These are phyloP conservation scores for Daldinia concentrica DNA, from an alignment of 495 filamentous ascomycete species.

Conservation along the genomic window DNA sequence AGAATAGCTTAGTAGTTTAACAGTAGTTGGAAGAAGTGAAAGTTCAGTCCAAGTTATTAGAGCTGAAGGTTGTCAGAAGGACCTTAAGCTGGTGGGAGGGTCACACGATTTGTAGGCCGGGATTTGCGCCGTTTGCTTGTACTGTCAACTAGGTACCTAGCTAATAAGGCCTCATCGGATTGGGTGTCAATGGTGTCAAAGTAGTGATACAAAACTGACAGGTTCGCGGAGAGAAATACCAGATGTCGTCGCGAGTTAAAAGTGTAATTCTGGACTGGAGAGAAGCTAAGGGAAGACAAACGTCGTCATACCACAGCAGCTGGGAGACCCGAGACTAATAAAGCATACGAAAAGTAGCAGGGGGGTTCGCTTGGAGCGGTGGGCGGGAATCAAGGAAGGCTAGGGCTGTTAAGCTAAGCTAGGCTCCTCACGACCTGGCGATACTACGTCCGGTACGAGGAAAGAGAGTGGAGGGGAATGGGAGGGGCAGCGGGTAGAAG, in stretches of 20 bases:
- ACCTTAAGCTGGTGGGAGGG: constrained; percentile 30
- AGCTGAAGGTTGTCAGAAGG: constrained; percentile 39
- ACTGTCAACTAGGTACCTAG: constrained; percentile 22
- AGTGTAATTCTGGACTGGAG: constrained; percentile 23
- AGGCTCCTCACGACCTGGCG: constrained; percentile 34
- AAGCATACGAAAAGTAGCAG: constrained; percentile 8
- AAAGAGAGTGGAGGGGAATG: constrained; percentile 16
- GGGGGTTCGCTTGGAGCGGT: constrained; percentile 41
- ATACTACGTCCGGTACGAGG: constrained; percentile 34
- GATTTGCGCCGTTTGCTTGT: constrained; percentile 30
- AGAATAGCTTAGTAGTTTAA: constrained; percentile 18
- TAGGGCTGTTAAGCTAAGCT: constrained; percentile 38
- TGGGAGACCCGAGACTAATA: constrained; percentile 1
- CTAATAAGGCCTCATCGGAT: constrained; percentile 28
- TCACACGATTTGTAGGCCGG: constrained; percentile 52
- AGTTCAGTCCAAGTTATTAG: constrained; percentile 11
- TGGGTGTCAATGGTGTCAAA: constrained; percentile 26
- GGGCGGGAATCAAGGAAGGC: constrained; percentile 44
- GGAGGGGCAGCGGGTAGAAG: constrained; percentile 5
- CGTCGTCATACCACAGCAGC: constrained; percentile 58
- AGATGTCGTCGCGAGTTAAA: constrained; percentile 36
- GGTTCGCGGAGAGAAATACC: constrained; percentile 26
- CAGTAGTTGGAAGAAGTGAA: constrained; percentile 19
- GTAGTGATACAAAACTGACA: constrained; percentile 33
- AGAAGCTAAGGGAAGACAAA: constrained; percentile 50